Evolutionary conservation across 345 rosid species (phyloP), one percentile per base, ranked within the genome.

Genomic region (Eucalyptus victrix): DNA sequence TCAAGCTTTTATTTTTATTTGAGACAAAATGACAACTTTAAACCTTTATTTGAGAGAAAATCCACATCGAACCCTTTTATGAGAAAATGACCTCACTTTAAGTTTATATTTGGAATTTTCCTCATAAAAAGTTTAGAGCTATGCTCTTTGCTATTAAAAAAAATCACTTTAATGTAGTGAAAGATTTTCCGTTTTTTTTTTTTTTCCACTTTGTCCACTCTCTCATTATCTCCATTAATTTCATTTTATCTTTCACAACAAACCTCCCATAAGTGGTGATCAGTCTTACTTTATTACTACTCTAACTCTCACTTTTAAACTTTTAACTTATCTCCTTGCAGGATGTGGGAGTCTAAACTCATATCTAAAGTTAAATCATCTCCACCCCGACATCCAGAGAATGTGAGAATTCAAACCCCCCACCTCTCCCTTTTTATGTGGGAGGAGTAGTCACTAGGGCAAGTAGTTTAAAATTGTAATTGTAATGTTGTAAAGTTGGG

Each of bases 291-390:
- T 53, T 53, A 18, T 8, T 53, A 7, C 0, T 53, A 18, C 9
- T 53, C 1, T 53, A 53, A 53, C 9, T 53, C 2, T 53, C 2
- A 53, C 23, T 53, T 53, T 53, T 19, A 53, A 53, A 53, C 4
- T 53, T 53, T 7, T 53, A 3, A 7, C 9, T 7, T 51, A 18
- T 2, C 23, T 51, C 0, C 0, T 51, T 51, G 2, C 0, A 7
- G 2, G 54, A 51, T 0, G 4, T 51, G 23, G 1, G 23, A 51
- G 54, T 51, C 23, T 1, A 51, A 51, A 51, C 54, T 18, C 9
- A 53, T 0, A 53, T 53, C 0, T 7, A 0, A 53, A 53, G 56
- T 7, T 53, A 53, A 7, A 53, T 53, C 0, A 53, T 53, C 8
- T 19, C 56, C 9, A 6, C 9, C 56, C 4, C 1, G 0, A 53